A percentile compares a stretch with the other conserved stretches of the same genome.
These are phyloP conservation scores for Haematococcus lacustris DNA, from an alignment of 139 green algal species.

Conservation along the genomic window DNA sequence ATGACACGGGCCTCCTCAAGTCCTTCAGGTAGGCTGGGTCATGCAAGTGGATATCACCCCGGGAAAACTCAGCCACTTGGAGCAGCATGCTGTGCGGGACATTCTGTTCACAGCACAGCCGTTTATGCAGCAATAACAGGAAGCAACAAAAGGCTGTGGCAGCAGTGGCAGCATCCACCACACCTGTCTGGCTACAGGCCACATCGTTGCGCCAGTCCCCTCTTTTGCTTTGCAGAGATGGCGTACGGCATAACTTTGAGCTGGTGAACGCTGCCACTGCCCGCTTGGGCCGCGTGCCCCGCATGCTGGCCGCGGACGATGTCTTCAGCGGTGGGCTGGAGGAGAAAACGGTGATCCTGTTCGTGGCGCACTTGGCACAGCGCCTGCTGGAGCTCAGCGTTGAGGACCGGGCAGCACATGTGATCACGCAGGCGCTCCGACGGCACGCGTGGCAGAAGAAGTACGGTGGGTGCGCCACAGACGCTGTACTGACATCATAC, in stretches of 20 bases:
- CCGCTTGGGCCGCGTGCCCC: slow-evolving; percentile 56
- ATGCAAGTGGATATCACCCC: too few relatives aligned
- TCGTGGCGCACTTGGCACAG: slow-evolving; percentile 59
- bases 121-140: too few relatives aligned
- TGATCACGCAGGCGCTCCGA: slow-evolving; percentile 41
- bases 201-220: not conserved
- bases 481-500: not conserved
- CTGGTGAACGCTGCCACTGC: slow-evolving; percentile 31
- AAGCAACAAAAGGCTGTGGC: slow-evolving; percentile 2
- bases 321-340: slow-evolving; percentile 59
- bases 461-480: slow-evolving; percentile 15
- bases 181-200: not conserved
- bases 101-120: too few relatives aligned
- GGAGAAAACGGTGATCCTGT: slow-evolving; percentile 57
- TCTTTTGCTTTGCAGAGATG: slow-evolving; percentile 15
- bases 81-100: too few relatives aligned
- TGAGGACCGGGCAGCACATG: slow-evolving; percentile 63
- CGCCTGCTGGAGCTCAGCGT: slow-evolving; percentile 64
- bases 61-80: too few relatives aligned
- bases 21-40: too few relatives aligned
- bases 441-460: slow-evolving; percentile 42
- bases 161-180: not conserved
- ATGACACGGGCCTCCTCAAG: too few relatives aligned
- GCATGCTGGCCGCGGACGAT: slow-evolving; percentile 59
- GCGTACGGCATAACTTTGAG: slow-evolving; percentile 58